These are phyloP conservation scores for Daedaleopsis nitida DNA, from an alignment of 768 basidiomycete species.

Conservation along the genomic window DNA sequence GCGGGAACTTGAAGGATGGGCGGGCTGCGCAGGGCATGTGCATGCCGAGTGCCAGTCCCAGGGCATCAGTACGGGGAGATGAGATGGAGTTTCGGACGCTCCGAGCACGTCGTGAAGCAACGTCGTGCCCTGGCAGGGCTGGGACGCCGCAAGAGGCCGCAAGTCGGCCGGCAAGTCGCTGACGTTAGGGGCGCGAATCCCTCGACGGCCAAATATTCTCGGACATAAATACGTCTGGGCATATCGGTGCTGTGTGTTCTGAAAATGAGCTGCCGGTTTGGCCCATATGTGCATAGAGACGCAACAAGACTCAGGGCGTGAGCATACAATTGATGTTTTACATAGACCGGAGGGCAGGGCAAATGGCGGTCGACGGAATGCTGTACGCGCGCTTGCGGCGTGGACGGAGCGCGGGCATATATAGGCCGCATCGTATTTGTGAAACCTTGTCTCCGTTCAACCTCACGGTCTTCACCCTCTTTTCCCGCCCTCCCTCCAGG, in stretches of 20 bases:
- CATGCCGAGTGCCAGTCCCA: neutral
- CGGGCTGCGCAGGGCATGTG: neutral
- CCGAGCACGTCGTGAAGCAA: constrained; percentile 9
- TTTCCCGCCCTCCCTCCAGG: constrained; percentile 13
- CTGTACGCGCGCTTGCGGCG: constrained; percentile 6
- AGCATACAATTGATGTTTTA: neutral
- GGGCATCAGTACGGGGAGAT: too few relatives aligned
- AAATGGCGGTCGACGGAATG: constrained; percentile 4
- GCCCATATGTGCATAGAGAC: neutral
- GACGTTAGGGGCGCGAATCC: neutral
- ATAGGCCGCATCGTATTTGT: constrained; percentile 1
- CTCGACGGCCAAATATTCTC: neutral
- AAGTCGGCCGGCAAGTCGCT: neutral
- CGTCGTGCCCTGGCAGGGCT: too few relatives aligned
- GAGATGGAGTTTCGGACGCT: neutral
- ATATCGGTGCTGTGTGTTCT: neutral
- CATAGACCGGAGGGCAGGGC: neutral
- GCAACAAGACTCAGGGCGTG: neutral
- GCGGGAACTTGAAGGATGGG: too few relatives aligned
- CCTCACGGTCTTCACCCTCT: constrained; percentile 27
- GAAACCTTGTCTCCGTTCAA: constrained; percentile 9
- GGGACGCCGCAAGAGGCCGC: neutral
- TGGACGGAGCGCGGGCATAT: constrained; percentile 6
- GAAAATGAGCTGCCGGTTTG: neutral
- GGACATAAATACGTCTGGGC: too few relatives aligned